These are phyloP conservation scores for Clonostachys sp. DNA, from an alignment of 2,329 filamentous ascomycete species.

Conservation along the genomic window DNA sequence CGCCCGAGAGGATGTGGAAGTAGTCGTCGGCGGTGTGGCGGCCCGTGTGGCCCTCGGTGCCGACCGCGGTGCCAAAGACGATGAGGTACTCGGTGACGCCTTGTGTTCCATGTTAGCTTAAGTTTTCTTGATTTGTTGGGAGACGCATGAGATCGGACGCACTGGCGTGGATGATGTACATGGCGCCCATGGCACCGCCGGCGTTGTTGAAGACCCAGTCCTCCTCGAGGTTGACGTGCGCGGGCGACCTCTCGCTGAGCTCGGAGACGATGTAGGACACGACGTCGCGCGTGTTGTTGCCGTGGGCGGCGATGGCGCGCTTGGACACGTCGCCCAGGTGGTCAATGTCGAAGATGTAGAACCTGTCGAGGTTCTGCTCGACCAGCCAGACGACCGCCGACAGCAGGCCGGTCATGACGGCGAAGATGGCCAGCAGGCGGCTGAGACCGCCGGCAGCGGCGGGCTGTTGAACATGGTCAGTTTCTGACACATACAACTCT, in stretches of 20 bases:
- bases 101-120: slow-evolving; percentile 11
- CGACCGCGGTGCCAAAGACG: slow-evolving; percentile 78
- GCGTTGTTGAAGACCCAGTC: slow-evolving; percentile 94
- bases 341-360: slow-evolving; percentile 72
- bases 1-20: slow-evolving; percentile 82
- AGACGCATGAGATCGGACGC: not conserved
- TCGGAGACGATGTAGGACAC: slow-evolving; percentile 67
- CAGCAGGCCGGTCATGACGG: slow-evolving; percentile 48
- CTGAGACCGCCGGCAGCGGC: slow-evolving; percentile 12
- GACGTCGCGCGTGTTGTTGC: slow-evolving; percentile 68
- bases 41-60: slow-evolving; percentile 84
- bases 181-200: slow-evolving; percentile 85
- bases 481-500: not conserved
- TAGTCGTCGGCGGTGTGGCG: slow-evolving; percentile 92
- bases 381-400: slow-evolving; percentile 48
- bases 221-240: slow-evolving; percentile 64
- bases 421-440: slow-evolving; percentile 42
- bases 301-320: slow-evolving; percentile 62
- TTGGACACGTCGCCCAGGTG: slow-evolving; percentile 66
- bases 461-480: not conserved
- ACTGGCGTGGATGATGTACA: slow-evolving; percentile 86
- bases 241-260: slow-evolving; percentile 46
- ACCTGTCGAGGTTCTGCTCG: slow-evolving; percentile 53
- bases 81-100: slow-evolving; percentile 86
- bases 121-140: not conserved